phyloP scores from a whole-genome alignment of 2,329 filamentous ascomycete genomes.

The Cercospora nicotianae region DNA sequence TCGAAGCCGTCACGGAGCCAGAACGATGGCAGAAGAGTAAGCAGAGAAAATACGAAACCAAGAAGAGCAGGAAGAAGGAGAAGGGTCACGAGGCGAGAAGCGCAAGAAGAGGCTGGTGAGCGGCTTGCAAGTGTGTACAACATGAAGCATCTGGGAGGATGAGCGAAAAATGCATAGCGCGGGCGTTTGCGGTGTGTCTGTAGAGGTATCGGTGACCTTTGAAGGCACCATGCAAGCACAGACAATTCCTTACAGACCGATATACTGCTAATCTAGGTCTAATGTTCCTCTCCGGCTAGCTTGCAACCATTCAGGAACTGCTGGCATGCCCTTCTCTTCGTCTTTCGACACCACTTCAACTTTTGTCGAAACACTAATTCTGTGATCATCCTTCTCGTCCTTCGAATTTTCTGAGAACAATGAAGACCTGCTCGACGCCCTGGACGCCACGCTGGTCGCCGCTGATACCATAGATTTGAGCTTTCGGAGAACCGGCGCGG shows the following conservation, averaged over 20 bases:
- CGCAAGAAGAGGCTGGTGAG: conserved; percentile 67
- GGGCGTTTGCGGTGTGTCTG: conserved; percentile 11
- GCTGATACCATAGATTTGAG: conserved; percentile 10
- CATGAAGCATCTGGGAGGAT: not conserved
- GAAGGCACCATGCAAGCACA: not conserved
- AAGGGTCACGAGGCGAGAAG: conserved; percentile 71
- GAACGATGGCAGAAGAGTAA: conserved; percentile 77
- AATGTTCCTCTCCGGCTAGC: conserved; percentile 19
- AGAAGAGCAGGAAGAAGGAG: conserved; percentile 79
- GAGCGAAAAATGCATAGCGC: conserved; percentile 15
- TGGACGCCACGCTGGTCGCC: conserved; percentile 16
- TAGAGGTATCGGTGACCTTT: not conserved
- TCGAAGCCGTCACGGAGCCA: conserved; percentile 80
- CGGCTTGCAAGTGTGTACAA: not conserved
- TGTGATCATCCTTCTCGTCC: conserved; percentile 13
- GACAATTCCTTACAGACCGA: not conserved
- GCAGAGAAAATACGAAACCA: conserved; percentile 78
- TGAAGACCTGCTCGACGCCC: conserved; percentile 16
- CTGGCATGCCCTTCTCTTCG: conserved; percentile 10
- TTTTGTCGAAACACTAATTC: conserved; percentile 14
- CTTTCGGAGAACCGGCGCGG: conserved; percentile 14
- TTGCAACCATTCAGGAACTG: conserved; percentile 18
- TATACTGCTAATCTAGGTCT: conserved; percentile 2
- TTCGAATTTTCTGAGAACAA: conserved; percentile 11
- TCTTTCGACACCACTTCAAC: conserved; percentile 16